Conservation (phyloP, 768 basidiomycete species). For the Hericium rajendrae region DNA sequence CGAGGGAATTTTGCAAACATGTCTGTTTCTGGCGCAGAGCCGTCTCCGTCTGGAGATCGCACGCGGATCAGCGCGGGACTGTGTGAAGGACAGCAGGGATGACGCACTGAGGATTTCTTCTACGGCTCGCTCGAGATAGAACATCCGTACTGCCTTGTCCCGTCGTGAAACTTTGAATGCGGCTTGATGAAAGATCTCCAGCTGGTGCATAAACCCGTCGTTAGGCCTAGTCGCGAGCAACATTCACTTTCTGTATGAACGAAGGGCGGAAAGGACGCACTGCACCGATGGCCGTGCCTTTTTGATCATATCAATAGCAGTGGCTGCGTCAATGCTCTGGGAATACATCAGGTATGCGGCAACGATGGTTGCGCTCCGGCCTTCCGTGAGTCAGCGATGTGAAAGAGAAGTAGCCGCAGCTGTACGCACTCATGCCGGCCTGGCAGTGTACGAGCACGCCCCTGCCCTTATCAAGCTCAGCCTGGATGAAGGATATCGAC, state of each 20-base stretch:
- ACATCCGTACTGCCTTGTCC: conserved; percentile 69
- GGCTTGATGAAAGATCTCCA: conserved; percentile 69
- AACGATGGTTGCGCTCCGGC: conserved; percentile 77
- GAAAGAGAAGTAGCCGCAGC: neutral
- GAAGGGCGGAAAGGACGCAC: conserved; percentile 33
- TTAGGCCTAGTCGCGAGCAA: conserved; percentile 55
- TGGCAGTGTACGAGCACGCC: conserved; percentile 87
- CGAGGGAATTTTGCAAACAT: conserved; percentile 74
- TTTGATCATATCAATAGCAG: conserved; percentile 62
- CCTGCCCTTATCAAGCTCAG: conserved; percentile 62
- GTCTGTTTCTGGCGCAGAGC: conserved; percentile 47
- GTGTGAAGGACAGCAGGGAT: too few species aligned
- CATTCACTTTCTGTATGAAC: neutral
- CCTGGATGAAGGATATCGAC: conserved; percentile 75
- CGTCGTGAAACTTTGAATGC: conserved; percentile 55
- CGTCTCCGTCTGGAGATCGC: conserved; percentile 55
- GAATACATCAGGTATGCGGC: conserved; percentile 86
- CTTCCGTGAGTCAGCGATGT: conserved; percentile 25
- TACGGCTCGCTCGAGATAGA: conserved; percentile 70
- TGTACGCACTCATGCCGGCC: conserved; percentile 71
- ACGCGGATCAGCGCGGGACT: too few species aligned
- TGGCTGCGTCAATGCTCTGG: conserved; percentile 41
- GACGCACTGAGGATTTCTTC: conserved; percentile 72
- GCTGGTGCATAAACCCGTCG: conserved; percentile 68
- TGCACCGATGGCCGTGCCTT: conserved; percentile 57